Percentiles rank a stretch among this genome's conserved stretches.
Evolutionary conservation across 768 basidiomycete genomes (phyloP).

Genomic region (Astraeus odoratus): DNA sequence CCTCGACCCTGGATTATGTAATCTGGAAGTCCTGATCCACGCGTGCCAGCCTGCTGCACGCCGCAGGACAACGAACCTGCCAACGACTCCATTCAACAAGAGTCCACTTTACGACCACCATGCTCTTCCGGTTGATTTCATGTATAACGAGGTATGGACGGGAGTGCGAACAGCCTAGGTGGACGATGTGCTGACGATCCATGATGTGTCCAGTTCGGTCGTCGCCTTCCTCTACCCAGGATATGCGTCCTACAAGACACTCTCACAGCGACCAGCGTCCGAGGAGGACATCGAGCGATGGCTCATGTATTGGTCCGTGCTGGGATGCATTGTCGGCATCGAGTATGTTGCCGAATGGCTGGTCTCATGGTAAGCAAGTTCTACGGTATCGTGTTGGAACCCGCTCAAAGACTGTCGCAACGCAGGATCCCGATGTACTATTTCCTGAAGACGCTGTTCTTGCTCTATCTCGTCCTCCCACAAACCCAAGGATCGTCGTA

Average conservation of each 20-base stretch:
- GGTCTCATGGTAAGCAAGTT: conserved; percentile 64
- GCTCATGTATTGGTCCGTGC: conserved; percentile 97
- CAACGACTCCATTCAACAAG: neutral
- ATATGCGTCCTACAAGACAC: conserved; percentile 94
- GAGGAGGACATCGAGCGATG: conserved; percentile 86
- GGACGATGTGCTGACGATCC: neutral
- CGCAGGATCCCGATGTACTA: conserved; percentile 87
- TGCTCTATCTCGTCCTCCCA: conserved; percentile 86
- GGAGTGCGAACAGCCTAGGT: conserved; percentile 30
- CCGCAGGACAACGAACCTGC: neutral
- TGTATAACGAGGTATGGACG: conserved; percentile 32
- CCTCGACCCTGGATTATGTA: too few species aligned
- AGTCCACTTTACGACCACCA: conserved; percentile 11
- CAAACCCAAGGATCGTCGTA: conserved; percentile 86
- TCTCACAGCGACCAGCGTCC: conserved; percentile 79
- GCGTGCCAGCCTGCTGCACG: too few species aligned
- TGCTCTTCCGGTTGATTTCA: conserved; percentile 39
- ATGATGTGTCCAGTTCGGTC: conserved; percentile 47
- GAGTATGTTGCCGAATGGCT: conserved; percentile 87
- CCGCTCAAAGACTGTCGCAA: conserved; percentile 1
- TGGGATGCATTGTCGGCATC: conserved; percentile 72
- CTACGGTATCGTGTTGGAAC: neutral
- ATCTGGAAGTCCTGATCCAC: too few species aligned
- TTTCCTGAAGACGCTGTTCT: conserved; percentile 71
- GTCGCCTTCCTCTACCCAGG: conserved; percentile 85